Conservation (phyloP, 192 early-diverging fungal species). For the Linnemannia exigua region DNA sequence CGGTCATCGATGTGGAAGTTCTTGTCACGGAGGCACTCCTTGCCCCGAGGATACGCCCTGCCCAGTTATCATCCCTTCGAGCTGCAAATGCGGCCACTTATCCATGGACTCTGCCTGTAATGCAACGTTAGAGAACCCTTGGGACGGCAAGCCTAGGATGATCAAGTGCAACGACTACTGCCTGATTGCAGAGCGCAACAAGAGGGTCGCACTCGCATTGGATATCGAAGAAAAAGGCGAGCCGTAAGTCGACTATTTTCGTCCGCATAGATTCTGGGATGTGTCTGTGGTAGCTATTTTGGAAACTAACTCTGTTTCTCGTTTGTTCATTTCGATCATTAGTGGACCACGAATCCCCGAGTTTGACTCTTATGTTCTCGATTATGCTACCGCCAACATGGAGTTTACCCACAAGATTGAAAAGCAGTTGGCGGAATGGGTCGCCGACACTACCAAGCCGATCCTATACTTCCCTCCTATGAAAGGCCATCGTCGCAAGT, state of each 20-base stretch:
- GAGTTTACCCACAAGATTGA: conserved; percentile 81
- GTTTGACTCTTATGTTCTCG: conserved; percentile 75
- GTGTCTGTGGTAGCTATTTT: too few relatives aligned
- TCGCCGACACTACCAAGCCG: conserved; percentile 66
- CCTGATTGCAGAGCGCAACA: conserved; percentile 82
- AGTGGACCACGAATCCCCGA: conserved; percentile 45
- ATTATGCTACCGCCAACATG: conserved; percentile 73
- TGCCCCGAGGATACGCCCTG: conserved; percentile 88
- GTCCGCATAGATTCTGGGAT: neutral
- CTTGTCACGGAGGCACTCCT: conserved; percentile 82
- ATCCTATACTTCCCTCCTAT: conserved; percentile 77
- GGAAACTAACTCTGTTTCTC: neutral
- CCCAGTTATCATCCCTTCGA: conserved; percentile 64
- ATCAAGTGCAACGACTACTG: conserved; percentile 90
- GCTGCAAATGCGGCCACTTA: conserved; percentile 85
- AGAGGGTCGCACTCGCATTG: conserved; percentile 83
- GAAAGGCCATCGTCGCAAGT: conserved; percentile 73
- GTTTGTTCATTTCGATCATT: neutral
- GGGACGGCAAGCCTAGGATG: conserved; percentile 53
- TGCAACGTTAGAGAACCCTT: conserved; percentile 63
- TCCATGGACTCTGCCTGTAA: conserved; percentile 76
- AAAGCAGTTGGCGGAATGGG: conserved; percentile 73
- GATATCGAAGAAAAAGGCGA: conserved; percentile 65
- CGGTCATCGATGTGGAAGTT: conserved; percentile 81
- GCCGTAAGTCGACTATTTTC: conserved; percentile 27